phyloP scores from a whole-genome alignment of 768 basidiomycete species.

The Cystobasidium tubakii region DNA sequence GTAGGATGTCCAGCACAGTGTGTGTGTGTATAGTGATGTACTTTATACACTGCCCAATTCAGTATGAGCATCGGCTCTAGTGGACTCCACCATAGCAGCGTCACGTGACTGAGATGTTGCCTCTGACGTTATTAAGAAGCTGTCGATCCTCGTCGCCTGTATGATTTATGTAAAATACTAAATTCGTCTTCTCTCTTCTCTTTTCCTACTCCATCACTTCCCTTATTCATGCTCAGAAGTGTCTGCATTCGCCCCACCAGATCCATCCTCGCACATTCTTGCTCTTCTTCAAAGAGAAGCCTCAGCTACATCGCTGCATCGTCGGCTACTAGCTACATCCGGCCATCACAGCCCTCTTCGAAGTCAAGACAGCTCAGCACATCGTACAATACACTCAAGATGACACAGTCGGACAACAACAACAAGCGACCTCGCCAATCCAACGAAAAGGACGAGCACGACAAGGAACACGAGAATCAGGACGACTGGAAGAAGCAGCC shows the following conservation, averaged over 20 bases:
- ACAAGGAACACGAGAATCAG: not conserved
- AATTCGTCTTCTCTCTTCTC: not conserved
- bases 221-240: not conserved
- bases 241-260: not conserved
- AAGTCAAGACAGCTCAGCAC: slow-evolving; percentile 8
- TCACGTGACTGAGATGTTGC: not conserved
- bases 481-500: slow-evolving; percentile 37
- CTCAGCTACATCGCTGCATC: not conserved
- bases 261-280: not conserved
- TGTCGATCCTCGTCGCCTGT: not conserved
- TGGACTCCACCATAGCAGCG: too few species aligned
- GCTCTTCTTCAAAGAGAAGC: not conserved
- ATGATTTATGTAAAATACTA: too few species aligned
- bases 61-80: too few species aligned
- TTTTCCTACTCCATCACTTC: not conserved
- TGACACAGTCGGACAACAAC: slow-evolving; percentile 19
- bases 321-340: not conserved
- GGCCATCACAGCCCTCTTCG: not conserved
- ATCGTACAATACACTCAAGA: not conserved
- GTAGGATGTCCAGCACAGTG: too few species aligned
- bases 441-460: slow-evolving; percentile 12
- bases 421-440: slow-evolving; percentile 10
- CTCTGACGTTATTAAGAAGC: not conserved
- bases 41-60: too few species aligned
- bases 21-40: too few species aligned